Base-by-base conservation (phyloP, 768 basidiomycete genomes). In the Dendrothele bispora region DNA sequence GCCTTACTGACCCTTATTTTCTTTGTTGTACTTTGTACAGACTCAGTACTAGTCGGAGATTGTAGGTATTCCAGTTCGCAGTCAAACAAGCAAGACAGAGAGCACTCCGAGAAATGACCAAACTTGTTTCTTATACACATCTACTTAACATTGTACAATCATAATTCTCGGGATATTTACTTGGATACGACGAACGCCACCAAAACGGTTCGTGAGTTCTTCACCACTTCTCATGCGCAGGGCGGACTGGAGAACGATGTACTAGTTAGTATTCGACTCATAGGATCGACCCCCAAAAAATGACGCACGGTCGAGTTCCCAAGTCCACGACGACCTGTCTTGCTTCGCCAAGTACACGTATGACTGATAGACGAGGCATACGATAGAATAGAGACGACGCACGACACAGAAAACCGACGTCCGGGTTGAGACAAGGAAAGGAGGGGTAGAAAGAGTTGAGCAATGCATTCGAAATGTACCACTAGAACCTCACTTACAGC, bases 241-340 rank as follows among this genome's bases (percentile, higher is more conserved):
- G 75, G n/a, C 74, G 73, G 12, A 77, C 74, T 72, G 46, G 5
- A 35, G 17, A 21, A 15, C 10, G 14, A 21, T 12, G 35, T 18
- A 42, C 20, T 30, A 14, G n/a, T 24, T n/a, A 25, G 7, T n/a
- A 27, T 1, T 15, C 18, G n/a, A 28, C 14, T 29, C 27, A 17
- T 2, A 17, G 15, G 18, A 45, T 21, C 20, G 14, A 4, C 27
- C 7, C 25, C 27, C 18, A 38, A n/a, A n/a, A n/a, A n/a, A n/a
- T n/a, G n/a, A 67, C 86, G 70, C 58, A 88, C 87, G 69, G 53
- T 90, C 88, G 24, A 91, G 71, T 59, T 90, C 88, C 86, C 86
- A 91, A 7, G 85, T 83, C 84, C 79, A 86, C 5, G 84, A 77
- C 32, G 84, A 84, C 24, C 79, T 74, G 43, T 86, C 84, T 65